Evolutionary conservation across 2,329 filamentous ascomycete species (phyloP), one percentile per base, ranked within the genome.

Genomic region (Ramichloridium luteum): DNA sequence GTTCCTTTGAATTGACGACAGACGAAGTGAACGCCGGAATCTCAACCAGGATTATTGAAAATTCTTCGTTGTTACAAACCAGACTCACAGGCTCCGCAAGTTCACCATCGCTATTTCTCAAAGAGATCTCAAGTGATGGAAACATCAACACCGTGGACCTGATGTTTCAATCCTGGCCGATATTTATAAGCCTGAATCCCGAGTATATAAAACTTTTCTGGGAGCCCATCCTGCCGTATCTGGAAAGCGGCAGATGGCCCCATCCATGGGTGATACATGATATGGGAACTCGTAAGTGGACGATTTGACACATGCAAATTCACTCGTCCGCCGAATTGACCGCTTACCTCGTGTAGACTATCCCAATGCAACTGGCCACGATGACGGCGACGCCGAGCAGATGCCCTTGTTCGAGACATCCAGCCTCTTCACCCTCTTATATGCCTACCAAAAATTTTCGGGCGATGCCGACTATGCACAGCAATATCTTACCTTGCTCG

Each of bases 391-490:
- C 11, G 69, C 69, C 31, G 70, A 74, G 45, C 49, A 57, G 4
- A 72, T 72, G 65, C 48, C 46, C 3, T 30, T 50, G 3, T 47
- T 48, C 25, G 46, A 49, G 51, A 57, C 67, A 32, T 69, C 69
- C 5, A 68, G 72, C 43, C 61, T 71, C 47, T 39, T 72, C 28
- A 65, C 70, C 34, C 66, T 72, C 56, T 53, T 64, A 5, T 53
- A 70, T 31, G 63, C 65, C 2, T 72, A 79, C 40, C 67, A 68
- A 0, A 69, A 77, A 49, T 56, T 60, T 3, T 59, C 67, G 0
- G 53, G 57, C 5, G 65, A 77, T 44, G 61, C 49, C 2, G 55
- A 39, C 5, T 51, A 74, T 45, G 54, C 70, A 22, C 46, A 50
- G 3, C 30, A 56, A 10, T 65, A 72, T 47, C 68, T 68, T 42